Conservation (phyloP, 352 stramenopile species). For the Pythium phragmiticola region DNA sequence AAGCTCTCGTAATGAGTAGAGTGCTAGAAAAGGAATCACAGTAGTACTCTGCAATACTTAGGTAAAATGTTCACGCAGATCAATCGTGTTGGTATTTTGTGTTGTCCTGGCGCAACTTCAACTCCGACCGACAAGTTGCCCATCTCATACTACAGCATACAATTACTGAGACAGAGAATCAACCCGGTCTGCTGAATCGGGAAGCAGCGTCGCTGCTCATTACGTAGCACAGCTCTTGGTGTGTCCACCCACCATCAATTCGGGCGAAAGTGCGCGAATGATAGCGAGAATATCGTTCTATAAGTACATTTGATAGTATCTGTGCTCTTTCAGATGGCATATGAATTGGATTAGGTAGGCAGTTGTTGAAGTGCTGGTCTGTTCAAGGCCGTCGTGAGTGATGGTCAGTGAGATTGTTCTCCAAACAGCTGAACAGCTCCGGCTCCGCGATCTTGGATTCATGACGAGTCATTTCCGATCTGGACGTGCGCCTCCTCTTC, state of each 20-base stretch:
- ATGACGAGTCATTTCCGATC: constrained; percentile 3
- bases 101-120: too few relatives aligned
- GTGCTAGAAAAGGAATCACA: too few relatives aligned
- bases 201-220: background rate
- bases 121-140: too few relatives aligned
- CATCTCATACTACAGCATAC: background rate
- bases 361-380: constrained; percentile 20
- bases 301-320: background rate
- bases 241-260: background rate
- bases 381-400: constrained; percentile 1
- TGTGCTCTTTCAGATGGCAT: background rate
- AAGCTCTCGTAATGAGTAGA: too few relatives aligned
- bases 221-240: background rate
- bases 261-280: constrained; percentile 2
- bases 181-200: too few relatives aligned
- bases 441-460: background rate
- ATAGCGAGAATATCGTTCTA: background rate
- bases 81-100: too few relatives aligned
- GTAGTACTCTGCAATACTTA: too few relatives aligned
- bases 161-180: background rate
- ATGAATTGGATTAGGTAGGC: background rate
- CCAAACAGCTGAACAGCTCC: background rate
- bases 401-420: constrained; percentile 21
- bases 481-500: background rate
- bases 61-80: too few relatives aligned